These are phyloP conservation scores for Pseudogymnoascus sp. DNA, from an alignment of 2,329 filamentous ascomycete species.

Conservation along the genomic window DNA sequence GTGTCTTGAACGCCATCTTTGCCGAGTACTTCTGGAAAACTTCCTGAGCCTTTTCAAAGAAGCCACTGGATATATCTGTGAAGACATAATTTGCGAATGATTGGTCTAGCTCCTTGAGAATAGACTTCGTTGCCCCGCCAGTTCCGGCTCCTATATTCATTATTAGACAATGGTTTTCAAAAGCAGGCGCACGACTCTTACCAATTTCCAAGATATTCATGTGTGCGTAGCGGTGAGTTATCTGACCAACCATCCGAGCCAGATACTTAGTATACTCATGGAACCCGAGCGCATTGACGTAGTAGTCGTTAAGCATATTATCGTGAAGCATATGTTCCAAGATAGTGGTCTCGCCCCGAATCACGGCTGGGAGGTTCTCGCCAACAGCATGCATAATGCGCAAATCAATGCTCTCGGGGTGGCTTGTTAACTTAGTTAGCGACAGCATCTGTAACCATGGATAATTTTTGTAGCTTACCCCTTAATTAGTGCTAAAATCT, in stretches of 20 bases:
- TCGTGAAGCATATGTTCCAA: slow-evolving; percentile 11
- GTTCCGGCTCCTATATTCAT: slow-evolving; percentile 10
- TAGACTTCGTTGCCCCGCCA: slow-evolving; percentile 25
- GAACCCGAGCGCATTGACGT: slow-evolving; percentile 10
- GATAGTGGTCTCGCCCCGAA: slow-evolving; percentile 10
- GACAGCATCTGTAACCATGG: neutral
- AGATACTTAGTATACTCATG: neutral
- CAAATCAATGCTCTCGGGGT: slow-evolving; percentile 2
- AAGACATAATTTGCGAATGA: slow-evolving; percentile 19
- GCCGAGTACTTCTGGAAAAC: slow-evolving; percentile 19
- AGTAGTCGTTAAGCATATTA: slow-evolving; percentile 12
- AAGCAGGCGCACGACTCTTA: neutral
- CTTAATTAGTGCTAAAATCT: neutral
- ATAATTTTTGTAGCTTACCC: neutral
- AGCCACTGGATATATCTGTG: slow-evolving; percentile 24
- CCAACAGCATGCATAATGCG: slow-evolving; percentile 9
- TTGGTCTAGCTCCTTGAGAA: slow-evolving; percentile 14
- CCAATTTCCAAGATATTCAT: slow-evolving; percentile 34
- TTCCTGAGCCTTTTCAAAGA: slow-evolving; percentile 30
- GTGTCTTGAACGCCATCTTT: slow-evolving; percentile 28
- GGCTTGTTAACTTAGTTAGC: neutral
- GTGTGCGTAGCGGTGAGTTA: slow-evolving; percentile 29
- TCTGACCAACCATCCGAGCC: slow-evolving; percentile 10
- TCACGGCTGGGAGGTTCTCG: slow-evolving; percentile 9
- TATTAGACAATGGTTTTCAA: neutral